Evolutionary conservation across 495 filamentous ascomycete species (phyloP).

Genomic region (Opeltia flavorubescens): DNA sequence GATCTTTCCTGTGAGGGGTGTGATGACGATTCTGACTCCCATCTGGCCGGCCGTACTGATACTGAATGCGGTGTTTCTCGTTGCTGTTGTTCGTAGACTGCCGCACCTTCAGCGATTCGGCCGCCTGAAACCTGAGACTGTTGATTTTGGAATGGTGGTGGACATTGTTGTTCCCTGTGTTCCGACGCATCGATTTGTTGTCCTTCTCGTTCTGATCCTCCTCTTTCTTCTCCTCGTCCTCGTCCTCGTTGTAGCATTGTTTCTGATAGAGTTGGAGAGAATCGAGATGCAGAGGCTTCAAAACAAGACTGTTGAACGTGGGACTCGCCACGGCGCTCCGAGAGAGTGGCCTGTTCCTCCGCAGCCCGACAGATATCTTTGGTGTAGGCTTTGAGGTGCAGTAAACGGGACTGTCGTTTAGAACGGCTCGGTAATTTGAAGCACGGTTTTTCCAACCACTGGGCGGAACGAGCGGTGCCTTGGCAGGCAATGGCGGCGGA

Average conservation of each 20-base stretch:
- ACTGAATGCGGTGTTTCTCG: constrained; percentile 22
- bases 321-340: constrained; percentile 16
- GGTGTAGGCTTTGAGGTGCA: constrained; percentile 29
- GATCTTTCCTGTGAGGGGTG: constrained; percentile 11
- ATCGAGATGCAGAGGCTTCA: constrained; percentile 33
- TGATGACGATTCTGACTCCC: constrained; percentile 5
- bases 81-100: constrained; percentile 12
- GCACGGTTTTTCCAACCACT: constrained; percentile 28
- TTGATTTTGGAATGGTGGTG: neutral
- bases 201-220: constrained; percentile 16
- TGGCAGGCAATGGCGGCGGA: constrained; percentile 26
- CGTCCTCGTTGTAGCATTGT: constrained; percentile 12
- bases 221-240: constrained; percentile 14
- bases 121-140: constrained; percentile 5
- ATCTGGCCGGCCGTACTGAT: constrained; percentile 14
- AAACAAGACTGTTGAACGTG: constrained; percentile 32
- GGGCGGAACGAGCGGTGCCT: constrained; percentile 18
- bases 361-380: constrained; percentile 24
- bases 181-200: constrained; percentile 12
- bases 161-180: neutral
- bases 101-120: constrained; percentile 7
- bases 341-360: constrained; percentile 11
- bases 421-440: constrained; percentile 32
- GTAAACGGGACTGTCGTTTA: constrained; percentile 30
- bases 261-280: constrained; percentile 11